phyloP scores from a whole-genome alignment of 345 rosid species.

The Pugionium dolabratum region DNA sequence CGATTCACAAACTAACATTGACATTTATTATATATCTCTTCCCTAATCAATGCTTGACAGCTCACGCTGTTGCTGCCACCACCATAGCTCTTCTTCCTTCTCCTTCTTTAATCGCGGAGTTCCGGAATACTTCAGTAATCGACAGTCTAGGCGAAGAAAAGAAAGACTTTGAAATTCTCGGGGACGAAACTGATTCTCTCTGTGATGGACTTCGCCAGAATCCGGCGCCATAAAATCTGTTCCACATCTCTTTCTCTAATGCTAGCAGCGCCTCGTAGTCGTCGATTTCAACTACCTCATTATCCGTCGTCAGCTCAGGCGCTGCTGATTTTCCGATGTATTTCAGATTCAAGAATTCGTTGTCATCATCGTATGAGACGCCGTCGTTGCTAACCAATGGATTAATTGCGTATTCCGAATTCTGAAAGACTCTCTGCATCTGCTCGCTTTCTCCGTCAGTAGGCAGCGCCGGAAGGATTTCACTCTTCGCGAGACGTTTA shows the following conservation, averaged over 20 bases:
- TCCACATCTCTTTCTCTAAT: slow-evolving; percentile 69
- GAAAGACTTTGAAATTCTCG: slow-evolving; percentile 28
- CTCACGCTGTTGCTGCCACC: slow-evolving; percentile 27
- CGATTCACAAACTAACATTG: too few species aligned
- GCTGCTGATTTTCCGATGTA: slow-evolving; percentile 28
- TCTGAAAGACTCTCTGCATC: slow-evolving; percentile 40
- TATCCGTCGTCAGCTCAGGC: slow-evolving; percentile 39
- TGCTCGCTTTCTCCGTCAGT: slow-evolving; percentile 14
- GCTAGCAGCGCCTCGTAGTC: slow-evolving; percentile 46
- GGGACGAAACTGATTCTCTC: slow-evolving; percentile 40
- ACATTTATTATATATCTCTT: too few species aligned
- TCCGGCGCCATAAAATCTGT: slow-evolving; percentile 57
- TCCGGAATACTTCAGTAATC: slow-evolving; percentile 20
- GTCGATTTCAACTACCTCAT: slow-evolving; percentile 22
- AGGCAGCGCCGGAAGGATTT: slow-evolving; percentile 40
- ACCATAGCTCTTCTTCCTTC: slow-evolving; percentile 22
- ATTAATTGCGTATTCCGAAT: slow-evolving; percentile 41
- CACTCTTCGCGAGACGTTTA: slow-evolving; percentile 38
- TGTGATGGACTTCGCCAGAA: slow-evolving; percentile 76
- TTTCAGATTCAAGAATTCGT: slow-evolving; percentile 20
- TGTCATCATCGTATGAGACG: slow-evolving; percentile 21
- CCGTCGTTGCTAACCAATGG: slow-evolving; percentile 36
- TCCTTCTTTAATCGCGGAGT: slow-evolving; percentile 1
- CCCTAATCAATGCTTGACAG: slow-evolving; percentile 25
- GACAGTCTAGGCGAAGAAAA: slow-evolving; percentile 28